A percentile compares a stretch with the other conserved stretches of the same genome.
Evolutionary conservation across 768 basidiomycete genomes (phyloP).

Genomic region (Wakefieldia striispora): DNA sequence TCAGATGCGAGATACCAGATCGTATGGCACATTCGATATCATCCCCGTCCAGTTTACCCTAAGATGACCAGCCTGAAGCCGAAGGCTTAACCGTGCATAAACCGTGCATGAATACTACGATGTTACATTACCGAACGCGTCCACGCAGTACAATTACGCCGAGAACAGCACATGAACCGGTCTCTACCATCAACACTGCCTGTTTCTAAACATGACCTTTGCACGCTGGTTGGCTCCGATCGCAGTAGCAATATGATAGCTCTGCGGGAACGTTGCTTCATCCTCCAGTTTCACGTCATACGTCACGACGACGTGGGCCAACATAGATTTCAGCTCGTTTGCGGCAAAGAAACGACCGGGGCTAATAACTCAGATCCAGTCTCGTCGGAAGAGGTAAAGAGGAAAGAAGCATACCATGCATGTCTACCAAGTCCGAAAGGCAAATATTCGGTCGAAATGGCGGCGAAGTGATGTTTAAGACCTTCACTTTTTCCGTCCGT

Average conservation of each 20-base stretch:
- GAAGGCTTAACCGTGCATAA: too few relatives aligned
- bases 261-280: background rate
- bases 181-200: background rate
- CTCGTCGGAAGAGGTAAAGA: background rate
- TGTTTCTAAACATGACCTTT: constrained; percentile 15
- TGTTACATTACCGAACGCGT: too few relatives aligned
- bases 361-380: background rate
- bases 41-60: too few relatives aligned
- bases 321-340: constrained; percentile 9
- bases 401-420: constrained; percentile 6
- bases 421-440: constrained; percentile 35
- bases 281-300: constrained; percentile 20
- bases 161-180: too few relatives aligned
- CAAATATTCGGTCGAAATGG: constrained; percentile 31
- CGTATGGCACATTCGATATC: too few relatives aligned
- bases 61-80: too few relatives aligned
- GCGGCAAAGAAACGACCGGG: constrained; percentile 16
- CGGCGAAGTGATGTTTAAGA: constrained; percentile 33
- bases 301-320: too few relatives aligned
- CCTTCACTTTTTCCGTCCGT: constrained; percentile 27
- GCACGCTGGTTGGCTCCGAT: constrained; percentile 4
- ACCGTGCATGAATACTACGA: too few relatives aligned
- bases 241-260: background rate
- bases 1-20: too few relatives aligned
- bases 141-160: too few relatives aligned